Percentiles rank a stretch among this genome's conserved stretches.
Conservation (phyloP, 345 rosid genomes). For the Mangifera indica region DNA sequence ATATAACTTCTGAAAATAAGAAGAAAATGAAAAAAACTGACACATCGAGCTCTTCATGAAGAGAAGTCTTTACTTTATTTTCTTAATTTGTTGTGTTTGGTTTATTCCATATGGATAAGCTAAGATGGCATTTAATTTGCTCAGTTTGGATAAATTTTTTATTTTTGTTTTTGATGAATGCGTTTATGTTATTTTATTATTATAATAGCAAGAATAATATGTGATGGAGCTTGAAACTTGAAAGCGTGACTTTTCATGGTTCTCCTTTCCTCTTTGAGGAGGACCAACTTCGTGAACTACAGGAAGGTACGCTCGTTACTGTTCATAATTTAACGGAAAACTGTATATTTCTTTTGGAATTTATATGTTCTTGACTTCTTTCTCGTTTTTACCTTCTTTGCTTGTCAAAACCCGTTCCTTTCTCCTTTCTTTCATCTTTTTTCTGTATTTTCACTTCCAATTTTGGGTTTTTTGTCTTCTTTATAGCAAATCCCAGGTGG, state of each 20-base stretch:
- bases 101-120: not conserved
- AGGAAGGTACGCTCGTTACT: slow-evolving; percentile 32
- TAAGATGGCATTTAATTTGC: not conserved
- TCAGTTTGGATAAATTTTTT: not conserved
- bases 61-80: too few species aligned
- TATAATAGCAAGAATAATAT: not conserved
- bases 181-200: not conserved
- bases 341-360: slow-evolving; percentile 15
- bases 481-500: not conserved
- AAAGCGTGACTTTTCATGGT: slow-evolving; percentile 49
- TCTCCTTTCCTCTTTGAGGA: slow-evolving; percentile 18
- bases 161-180: not conserved
- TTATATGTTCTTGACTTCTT: slow-evolving; percentile 2
- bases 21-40: too few species aligned
- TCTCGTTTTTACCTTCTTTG: not conserved
- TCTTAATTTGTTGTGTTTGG: not conserved
- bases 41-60: too few species aligned
- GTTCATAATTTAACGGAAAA: slow-evolving; percentile 36
- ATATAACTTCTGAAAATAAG: too few species aligned
- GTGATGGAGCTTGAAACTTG: slow-evolving; percentile 27
- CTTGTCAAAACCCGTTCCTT: not conserved
- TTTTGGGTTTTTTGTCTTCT: too few species aligned
- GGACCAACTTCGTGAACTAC: slow-evolving; percentile 6
- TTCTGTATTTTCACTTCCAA: not conserved
- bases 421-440: not conserved